Evolutionary conservation across 1,139 yeast genomes (phyloP), one percentile per base, ranked within the genome.

Genomic region (Saccharomyces hybrid): DNA sequence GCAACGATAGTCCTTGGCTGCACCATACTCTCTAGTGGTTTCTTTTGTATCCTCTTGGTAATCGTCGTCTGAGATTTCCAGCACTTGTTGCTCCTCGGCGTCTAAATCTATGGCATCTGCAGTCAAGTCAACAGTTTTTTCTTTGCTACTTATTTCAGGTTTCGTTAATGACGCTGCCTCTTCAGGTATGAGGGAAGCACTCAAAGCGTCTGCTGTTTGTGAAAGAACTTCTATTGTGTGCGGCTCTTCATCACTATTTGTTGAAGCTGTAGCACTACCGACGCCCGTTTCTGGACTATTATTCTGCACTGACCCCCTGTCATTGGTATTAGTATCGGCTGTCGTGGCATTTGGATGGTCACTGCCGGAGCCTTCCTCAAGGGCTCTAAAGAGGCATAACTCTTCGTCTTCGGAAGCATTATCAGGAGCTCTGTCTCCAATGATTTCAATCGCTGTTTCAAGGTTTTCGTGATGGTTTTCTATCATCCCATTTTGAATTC

Each of bases 21-120:
- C n/a, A n/a, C n/a, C n/a, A n/a, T n/a, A n/a, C n/a, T n/a, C n/a
- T n/a, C n/a, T n/a, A n/a, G n/a, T n/a, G n/a, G n/a, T n/a, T 26
- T 55, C 50, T 31, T 49, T 47, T 3, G 14, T 41, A 42, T 55
- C 62, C 16, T 52, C 57, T 13, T 56, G 60, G 9, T 51, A 52
- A 32, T 62, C 63, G 1, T 62, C 63, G 47, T 61, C 66, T 7
- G 58, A 56, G 25, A 65, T 65, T 44, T 69, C 72, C 3, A 66
- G 58, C 3, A 69, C 66, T 53, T 67, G 72, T 51, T 70, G 67
- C 19, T 57, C 61, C 3, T 63, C 64, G 25, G 57, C 56, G 31
- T 57, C 61, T 49, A 57, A 44, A 29, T 61, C 62, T 31, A 60
- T 57, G 3, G 60, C 54, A 31, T 59, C 62, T 16, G 53, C 46